Evolutionary conservation across 1,284 basidiomycete species (phyloP), one percentile per base, ranked within the genome.

Genomic region (Austroboletus novae-zelandiae): DNA sequence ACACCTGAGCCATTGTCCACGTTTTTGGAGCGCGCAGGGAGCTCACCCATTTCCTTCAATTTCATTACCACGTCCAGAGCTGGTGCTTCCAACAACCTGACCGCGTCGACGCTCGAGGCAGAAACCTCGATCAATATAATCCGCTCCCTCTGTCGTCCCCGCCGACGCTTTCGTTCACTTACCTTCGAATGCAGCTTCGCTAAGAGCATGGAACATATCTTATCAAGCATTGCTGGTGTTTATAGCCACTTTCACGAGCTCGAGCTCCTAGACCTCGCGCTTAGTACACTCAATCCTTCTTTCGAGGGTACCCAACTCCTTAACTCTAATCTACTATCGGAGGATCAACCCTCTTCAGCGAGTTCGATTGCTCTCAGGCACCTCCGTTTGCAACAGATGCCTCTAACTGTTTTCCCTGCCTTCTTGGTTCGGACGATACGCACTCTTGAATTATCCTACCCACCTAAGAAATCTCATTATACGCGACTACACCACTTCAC

Each of bases 301-400:
- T 63, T 64, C 18, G 53, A 56, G 37, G 59, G 52, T 30, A 57
- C 60, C 40, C 54, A 60, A 52, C 52, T 70, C 32, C 59, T 68
- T 45, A 34, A 17, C 23, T 55, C 46, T n/a, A 61, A 69, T 44
- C 39, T 43, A 20, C 29, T 68, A 23, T 58, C 52, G 8, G 37
- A 39, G 32, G 43, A 52, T 36, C 60, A 51, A 45, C 23, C 29
- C 34, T 34, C 51, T 5, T 11, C 53, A 17, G 45, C 10, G 14
- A 39, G 45, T 46, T 18, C 55, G 13, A 60, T 51, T 34, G 41
- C 49, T 14, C 61, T 78, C 15, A 61, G 58, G 41, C 58, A 68
- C 53, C 69, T 79, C 25, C 69, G 71, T 48, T 52, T 78, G 20
- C 65, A 71, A 47, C 65, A 74, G 57, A 57, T 79, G 23, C 74